Evolutionary conservation across 176 grass and related monocot genomes (phyloP).

Genomic region (Oryza brachyantha): DNA sequence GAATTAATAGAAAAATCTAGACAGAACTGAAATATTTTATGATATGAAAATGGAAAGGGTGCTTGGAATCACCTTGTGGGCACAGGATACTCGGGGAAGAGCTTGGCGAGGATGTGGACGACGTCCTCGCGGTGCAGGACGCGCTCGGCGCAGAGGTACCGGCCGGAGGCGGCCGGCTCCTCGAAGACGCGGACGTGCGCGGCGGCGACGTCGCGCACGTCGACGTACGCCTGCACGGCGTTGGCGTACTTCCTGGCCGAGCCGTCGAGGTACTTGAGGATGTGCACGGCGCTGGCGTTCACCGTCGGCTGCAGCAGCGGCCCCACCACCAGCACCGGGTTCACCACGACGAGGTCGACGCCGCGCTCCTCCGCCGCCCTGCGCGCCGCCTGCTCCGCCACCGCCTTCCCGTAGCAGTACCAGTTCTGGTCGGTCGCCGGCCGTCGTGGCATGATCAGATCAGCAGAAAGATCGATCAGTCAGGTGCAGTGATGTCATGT

Average conservation of each 20-base stretch:
- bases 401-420: slow-evolving; percentile 93
- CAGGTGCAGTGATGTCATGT: slow-evolving; percentile 8
- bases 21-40: too few relatives aligned
- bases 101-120: slow-evolving; percentile 71
- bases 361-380: slow-evolving; percentile 40
- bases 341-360: slow-evolving; percentile 70
- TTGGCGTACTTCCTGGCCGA: slow-evolving; percentile 75
- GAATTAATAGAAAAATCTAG: too few relatives aligned
- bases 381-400: slow-evolving; percentile 78
- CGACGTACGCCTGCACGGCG: slow-evolving; percentile 90
- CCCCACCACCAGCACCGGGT: slow-evolving; percentile 79
- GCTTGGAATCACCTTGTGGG: slow-evolving; percentile 42
- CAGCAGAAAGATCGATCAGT: too few relatives aligned
- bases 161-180: slow-evolving; percentile 39
- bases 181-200: slow-evolving; percentile 84
- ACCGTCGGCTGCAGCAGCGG: slow-evolving; percentile 79
- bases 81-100: slow-evolving; percentile 87
- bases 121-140: slow-evolving; percentile 90
- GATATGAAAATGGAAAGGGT: too few relatives aligned
- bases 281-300: slow-evolving; percentile 82
- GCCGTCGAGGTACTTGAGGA: slow-evolving; percentile 90
- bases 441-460: neutral
- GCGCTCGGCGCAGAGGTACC: slow-evolving; percentile 75
- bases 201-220: slow-evolving; percentile 80
- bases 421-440: slow-evolving; percentile 92